Conservation (phyloP, 2,329 filamentous ascomycete species). For the Coniochaeta prunicola region DNA sequence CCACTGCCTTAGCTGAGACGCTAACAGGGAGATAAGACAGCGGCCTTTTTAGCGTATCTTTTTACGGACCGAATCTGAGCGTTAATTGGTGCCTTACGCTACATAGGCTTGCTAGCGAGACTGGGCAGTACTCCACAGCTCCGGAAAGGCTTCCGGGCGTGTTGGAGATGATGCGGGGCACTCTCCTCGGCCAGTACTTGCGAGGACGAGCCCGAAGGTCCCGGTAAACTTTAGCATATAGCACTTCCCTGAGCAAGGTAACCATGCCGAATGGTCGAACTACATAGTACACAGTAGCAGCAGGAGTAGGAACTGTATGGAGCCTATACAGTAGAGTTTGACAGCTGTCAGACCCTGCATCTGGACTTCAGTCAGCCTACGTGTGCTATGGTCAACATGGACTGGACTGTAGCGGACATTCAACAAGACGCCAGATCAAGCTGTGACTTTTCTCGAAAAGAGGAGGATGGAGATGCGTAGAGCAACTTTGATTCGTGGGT, state of each 20-base stretch:
- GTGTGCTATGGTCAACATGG: background rate
- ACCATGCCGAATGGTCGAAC: background rate
- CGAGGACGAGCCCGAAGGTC: background rate
- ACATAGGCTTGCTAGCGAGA: background rate
- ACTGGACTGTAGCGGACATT: background rate
- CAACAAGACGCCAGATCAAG: background rate
- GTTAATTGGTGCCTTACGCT: background rate
- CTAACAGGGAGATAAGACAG: background rate
- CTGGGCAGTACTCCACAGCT: background rate
- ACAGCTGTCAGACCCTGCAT: too few relatives aligned
- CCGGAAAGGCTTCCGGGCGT: background rate
- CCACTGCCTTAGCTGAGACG: background rate
- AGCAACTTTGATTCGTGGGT: background rate
- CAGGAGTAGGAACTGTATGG: background rate
- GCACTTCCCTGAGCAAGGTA: background rate
- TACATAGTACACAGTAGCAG: background rate
- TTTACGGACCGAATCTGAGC: background rate
- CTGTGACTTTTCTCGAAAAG: background rate
- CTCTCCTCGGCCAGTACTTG: background rate
- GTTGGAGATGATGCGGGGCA: background rate
- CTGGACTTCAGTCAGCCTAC: background rate
- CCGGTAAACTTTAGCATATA: background rate
- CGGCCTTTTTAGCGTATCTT: background rate
- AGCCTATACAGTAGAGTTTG: background rate
- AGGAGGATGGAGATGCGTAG: background rate